Conservation (phyloP, 1,284 basidiomycete species). For the Cutaneotrichosporon sp. region DNA sequence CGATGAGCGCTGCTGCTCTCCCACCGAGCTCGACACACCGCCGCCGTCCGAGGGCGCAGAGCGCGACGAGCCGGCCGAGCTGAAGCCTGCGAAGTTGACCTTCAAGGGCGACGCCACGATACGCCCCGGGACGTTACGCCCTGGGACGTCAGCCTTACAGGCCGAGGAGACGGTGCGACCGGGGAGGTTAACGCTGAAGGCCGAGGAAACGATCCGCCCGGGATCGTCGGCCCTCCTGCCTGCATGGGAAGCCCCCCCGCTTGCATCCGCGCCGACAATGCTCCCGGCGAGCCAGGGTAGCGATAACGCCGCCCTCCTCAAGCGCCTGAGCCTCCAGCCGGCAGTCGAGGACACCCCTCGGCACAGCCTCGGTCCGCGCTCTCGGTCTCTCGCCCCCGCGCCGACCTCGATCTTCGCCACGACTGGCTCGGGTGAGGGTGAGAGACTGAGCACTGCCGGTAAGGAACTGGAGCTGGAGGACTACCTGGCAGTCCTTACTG, state of each 20-base stretch:
- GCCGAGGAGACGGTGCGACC: neutral
- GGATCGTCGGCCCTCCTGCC: too few relatives aligned
- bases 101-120: neutral
- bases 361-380: neutral
- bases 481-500: neutral
- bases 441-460: neutral
- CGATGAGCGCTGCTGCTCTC: neutral
- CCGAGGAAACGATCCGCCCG: too few relatives aligned
- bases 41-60: neutral
- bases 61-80: neutral
- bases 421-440: neutral
- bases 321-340: neutral
- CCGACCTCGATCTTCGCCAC: neutral
- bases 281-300: neutral
- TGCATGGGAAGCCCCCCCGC: neutral
- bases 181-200: neutral
- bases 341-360: neutral
- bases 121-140: neutral
- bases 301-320: neutral
- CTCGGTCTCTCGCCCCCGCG: neutral
- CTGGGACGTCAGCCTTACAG: neutral
- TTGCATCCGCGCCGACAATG: neutral
- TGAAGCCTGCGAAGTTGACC: neutral
- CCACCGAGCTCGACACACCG: conserved; percentile 1
- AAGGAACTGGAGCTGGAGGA: neutral